Evolutionary conservation across 106 monocot species (phyloP).

Genomic region (Allium fistulosum): DNA sequence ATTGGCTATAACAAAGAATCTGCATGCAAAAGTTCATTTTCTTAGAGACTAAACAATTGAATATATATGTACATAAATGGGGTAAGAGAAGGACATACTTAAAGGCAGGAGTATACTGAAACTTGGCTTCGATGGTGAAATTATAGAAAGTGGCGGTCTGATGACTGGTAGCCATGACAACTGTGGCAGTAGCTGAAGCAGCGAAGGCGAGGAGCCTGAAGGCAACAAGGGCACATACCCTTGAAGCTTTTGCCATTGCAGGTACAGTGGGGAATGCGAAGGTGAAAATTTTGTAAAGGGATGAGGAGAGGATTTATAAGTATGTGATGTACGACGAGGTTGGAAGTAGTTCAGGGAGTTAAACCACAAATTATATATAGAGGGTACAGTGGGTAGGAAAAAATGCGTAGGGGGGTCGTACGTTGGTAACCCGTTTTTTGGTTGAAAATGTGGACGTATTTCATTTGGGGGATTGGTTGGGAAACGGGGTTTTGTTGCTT

Average conservation of each 20-base stretch:
- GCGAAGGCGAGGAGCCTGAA: constrained; percentile 35
- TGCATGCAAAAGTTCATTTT: constrained; percentile 1
- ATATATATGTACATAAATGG: background rate
- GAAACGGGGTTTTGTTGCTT: no score
- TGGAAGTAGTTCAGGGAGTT: background rate
- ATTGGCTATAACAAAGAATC: constrained; percentile 60
- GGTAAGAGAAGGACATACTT: constrained; percentile 11
- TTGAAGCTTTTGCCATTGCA: constrained; percentile 6
- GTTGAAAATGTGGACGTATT: background rate
- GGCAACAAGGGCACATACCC: constrained; percentile 11
- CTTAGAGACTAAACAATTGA: no score
- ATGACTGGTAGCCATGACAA: constrained; percentile 60
- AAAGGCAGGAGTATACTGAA: constrained; percentile 41
- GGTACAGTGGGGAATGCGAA: background rate
- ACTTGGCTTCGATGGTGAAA: constrained; percentile 45
- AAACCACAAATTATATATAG: background rate
- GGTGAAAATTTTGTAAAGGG: background rate
- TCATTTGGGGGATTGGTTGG: background rate
- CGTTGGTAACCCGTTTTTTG: constrained; percentile 3
- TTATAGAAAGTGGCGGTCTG: constrained; percentile 31
- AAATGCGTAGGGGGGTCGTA: no score
- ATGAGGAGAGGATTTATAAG: background rate
- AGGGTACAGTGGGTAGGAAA: constrained; percentile 5
- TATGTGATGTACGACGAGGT: background rate
- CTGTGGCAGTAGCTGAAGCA: constrained; percentile 30